Evolutionary conservation across 176 grass and related monocot genomes (phyloP).

Genomic region (Pharus latifolius): DNA sequence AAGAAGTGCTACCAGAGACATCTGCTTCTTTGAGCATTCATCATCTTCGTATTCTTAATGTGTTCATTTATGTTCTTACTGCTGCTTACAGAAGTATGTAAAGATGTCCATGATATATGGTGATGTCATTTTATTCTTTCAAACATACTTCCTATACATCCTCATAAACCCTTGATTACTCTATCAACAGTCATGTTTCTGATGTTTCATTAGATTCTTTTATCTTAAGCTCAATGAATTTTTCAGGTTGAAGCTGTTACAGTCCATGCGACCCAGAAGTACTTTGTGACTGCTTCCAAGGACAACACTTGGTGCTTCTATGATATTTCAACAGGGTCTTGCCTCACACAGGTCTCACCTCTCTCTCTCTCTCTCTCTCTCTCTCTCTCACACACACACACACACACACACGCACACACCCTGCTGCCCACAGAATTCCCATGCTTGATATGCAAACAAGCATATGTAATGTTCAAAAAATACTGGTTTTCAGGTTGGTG

Average conservation of each 20-base stretch:
- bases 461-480: background rate
- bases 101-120: background rate
- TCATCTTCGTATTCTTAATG: background rate
- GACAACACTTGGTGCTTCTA: constrained; percentile 99
- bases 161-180: background rate
- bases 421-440: background rate
- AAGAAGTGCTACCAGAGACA: background rate
- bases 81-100: background rate
- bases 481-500: constrained; percentile 51
- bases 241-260: constrained; percentile 93
- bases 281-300: constrained; percentile 83
- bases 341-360: constrained; percentile 69
- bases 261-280: constrained; percentile 91
- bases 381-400: background rate
- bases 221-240: constrained; percentile 1
- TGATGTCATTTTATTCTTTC: background rate
- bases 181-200: too few relatives aligned
- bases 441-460: background rate
- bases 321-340: constrained; percentile 83
- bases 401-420: background rate
- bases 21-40: background rate
- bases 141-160: background rate
- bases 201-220: background rate
- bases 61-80: constrained; percentile 1
- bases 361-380: background rate